phyloP scores from a whole-genome alignment of 2,329 filamentous ascomycete genomes.

The Nemania sp. region DNA sequence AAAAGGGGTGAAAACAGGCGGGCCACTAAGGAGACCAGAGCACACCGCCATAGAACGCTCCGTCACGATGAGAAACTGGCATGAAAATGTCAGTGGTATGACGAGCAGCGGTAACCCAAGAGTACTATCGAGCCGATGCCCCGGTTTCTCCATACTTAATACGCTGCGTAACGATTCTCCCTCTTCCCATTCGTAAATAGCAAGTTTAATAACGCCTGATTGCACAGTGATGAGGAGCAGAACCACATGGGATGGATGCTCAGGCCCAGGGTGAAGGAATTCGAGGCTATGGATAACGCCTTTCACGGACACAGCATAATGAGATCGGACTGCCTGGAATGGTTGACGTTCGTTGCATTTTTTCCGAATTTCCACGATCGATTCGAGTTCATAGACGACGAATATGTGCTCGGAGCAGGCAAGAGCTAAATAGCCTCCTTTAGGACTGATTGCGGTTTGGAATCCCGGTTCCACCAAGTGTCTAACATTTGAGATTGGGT shows the following conservation, averaged over 20 bases:
- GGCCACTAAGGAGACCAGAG: slow-evolving; percentile 56
- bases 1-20: slow-evolving; percentile 52
- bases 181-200: slow-evolving; percentile 64
- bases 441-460: slow-evolving; percentile 76
- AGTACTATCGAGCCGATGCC: slow-evolving; percentile 54
- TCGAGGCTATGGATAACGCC: slow-evolving; percentile 85
- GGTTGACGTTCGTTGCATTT: slow-evolving; percentile 51
- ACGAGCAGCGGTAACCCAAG: slow-evolving; percentile 68
- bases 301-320: slow-evolving; percentile 53
- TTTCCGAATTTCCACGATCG: slow-evolving; percentile 53
- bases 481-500: slow-evolving; percentile 62
- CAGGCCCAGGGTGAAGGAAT: slow-evolving; percentile 73
- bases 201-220: slow-evolving; percentile 54
- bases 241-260: slow-evolving; percentile 72
- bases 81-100: slow-evolving; percentile 71
- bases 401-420: slow-evolving; percentile 72
- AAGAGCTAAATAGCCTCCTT: slow-evolving; percentile 69
- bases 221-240: slow-evolving; percentile 66
- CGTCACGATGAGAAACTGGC: slow-evolving; percentile 71
- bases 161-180: slow-evolving; percentile 52
- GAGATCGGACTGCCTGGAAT: slow-evolving; percentile 61
- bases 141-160: slow-evolving; percentile 51
- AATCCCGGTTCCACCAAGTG: slow-evolving; percentile 62
- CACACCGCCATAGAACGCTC: slow-evolving; percentile 61
- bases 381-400: slow-evolving; percentile 70